Percentiles rank a stretch among this genome's conserved stretches.
phyloP scores from a whole-genome alignment of 1,284 basidiomycete species.

The Irpex lacteus region DNA sequence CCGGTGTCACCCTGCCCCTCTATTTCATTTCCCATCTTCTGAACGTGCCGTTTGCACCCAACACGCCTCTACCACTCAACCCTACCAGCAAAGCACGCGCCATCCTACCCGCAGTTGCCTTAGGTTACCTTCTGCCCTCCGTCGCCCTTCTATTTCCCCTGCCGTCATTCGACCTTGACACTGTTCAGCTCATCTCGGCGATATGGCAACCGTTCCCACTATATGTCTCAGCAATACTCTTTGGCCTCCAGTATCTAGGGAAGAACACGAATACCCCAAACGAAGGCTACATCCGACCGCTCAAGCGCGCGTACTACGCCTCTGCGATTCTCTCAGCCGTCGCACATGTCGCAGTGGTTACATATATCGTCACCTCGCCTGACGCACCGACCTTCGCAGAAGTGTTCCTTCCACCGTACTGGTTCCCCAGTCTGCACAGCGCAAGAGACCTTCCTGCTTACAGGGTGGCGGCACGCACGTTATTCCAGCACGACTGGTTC shows the following conservation, averaged over 20 bases:
- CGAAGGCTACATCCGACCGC: neutral
- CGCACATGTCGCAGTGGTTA: slow-evolving; percentile 8
- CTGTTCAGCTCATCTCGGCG: slow-evolving; percentile 12
- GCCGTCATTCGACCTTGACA: neutral
- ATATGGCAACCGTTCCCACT: slow-evolving; percentile 16
- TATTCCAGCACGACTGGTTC: slow-evolving; percentile 2
- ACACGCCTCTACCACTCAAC: slow-evolving; percentile 6
- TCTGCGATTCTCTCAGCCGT: slow-evolving; percentile 10
- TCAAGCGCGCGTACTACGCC: slow-evolving; percentile 8
- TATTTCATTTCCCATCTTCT: slow-evolving; percentile 10
- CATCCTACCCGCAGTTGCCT: slow-evolving; percentile 5
- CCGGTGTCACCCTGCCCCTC: slow-evolving; percentile 11
- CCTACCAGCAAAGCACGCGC: slow-evolving; percentile 6
- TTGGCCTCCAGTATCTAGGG: neutral
- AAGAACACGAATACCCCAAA: neutral
- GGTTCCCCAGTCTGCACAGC: neutral
- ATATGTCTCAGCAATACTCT: slow-evolving; percentile 1
- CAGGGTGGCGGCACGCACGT: neutral
- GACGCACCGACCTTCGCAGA: slow-evolving; percentile 11
- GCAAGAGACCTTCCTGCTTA: neutral
- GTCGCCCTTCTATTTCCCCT: slow-evolving; percentile 8
- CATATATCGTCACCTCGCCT: slow-evolving; percentile 5
- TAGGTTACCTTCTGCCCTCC: slow-evolving; percentile 12
- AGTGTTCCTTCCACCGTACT: slow-evolving; percentile 1
- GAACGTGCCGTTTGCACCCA: neutral